Evolutionary conservation across 1,139 yeast species (phyloP), one percentile per base, ranked within the genome.

Genomic region (Casaregolazyma suthepensis): DNA sequence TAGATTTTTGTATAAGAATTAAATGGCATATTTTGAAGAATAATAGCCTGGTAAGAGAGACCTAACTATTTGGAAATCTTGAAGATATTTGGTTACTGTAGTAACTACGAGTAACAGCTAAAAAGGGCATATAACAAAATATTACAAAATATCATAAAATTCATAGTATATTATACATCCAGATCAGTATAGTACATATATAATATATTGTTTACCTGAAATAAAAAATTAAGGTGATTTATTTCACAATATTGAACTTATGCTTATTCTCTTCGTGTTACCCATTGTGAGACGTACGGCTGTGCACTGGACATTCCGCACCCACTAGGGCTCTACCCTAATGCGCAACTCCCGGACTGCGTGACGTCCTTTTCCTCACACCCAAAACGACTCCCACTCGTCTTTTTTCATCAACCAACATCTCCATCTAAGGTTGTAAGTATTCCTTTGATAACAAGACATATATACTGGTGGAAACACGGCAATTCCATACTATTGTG

Each of bases 361-460:
- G 50, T 47, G 50, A 47, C 50, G 20, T 43, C 19, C 23, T 38
- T 17, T 38, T 23, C 37, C 5, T 13, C 42, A 17, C 50, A 47
- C 50, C 50, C 50, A 45, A 45, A 29, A 45, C 48, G 37, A 29
- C 50, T 43, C 40, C 44, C 50, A 38, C 50, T 47, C 45, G 23
- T 23, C 50, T 47, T 47, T 47, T 47, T 47, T 47, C 50, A 47
- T 23, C 50, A 47, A 38, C 50, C 31, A 26, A 47, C 50, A 47
- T 43, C 40, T 35, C 40, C 40, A 35, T 35, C 17, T n/a, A 35
- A 26, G 40, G 40, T 35, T 7, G 40, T 35, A 35, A 35, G 40
- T 35, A 35, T 35, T n/a, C 40, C 9, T 13, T 35, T 35, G 40
- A 35, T 35, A 35, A 35, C 40, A 35, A n/a, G 17, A 35, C 40